Conservation (phyloP, 495 filamentous ascomycete species). For the Cenococcum geophilum region DNA sequence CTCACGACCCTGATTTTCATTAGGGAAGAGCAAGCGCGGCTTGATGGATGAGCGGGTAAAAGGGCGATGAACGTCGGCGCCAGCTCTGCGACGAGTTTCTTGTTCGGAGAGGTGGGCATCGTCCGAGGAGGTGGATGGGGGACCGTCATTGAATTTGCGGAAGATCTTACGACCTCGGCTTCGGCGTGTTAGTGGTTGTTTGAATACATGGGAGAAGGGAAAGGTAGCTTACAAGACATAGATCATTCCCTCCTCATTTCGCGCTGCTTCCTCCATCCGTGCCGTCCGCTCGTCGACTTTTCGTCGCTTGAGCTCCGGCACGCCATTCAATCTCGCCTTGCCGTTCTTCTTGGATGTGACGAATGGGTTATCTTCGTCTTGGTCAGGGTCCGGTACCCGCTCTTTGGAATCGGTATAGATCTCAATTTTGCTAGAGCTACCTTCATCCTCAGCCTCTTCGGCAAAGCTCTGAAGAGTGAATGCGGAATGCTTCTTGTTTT, state of each 20-base stretch:
- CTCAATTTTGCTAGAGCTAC: conserved; percentile 51
- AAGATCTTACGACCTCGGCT: conserved; percentile 91
- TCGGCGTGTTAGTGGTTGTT: conserved; percentile 15
- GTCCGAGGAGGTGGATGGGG: conserved; percentile 39
- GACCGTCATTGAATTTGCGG: conserved; percentile 51
- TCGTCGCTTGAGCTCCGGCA: conserved; percentile 11
- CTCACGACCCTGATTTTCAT: conserved; percentile 37
- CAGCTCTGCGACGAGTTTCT: conserved; percentile 43
- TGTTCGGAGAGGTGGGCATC: conserved; percentile 46
- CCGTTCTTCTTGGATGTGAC: conserved; percentile 43
- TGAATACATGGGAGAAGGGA: not conserved
- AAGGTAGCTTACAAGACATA: conserved; percentile 72
- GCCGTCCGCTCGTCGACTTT: conserved; percentile 12
- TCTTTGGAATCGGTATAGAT: conserved; percentile 91
- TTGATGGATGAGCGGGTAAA: conserved; percentile 70
- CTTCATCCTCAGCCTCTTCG: conserved; percentile 41
- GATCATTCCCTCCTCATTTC: conserved; percentile 70
- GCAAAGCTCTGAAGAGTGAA: conserved; percentile 65
- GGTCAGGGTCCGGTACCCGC: conserved; percentile 66
- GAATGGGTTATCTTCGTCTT: conserved; percentile 69
- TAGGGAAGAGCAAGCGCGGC: conserved; percentile 79
- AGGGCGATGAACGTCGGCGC: conserved; percentile 40
- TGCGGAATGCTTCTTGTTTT: conserved; percentile 51
- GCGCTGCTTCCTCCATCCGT: conserved; percentile 54
- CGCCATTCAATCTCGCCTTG: conserved; percentile 30